Evolutionary conservation across 768 basidiomycete genomes (phyloP), one percentile per base, ranked within the genome.

Genomic region (Tulasnella sp.): DNA sequence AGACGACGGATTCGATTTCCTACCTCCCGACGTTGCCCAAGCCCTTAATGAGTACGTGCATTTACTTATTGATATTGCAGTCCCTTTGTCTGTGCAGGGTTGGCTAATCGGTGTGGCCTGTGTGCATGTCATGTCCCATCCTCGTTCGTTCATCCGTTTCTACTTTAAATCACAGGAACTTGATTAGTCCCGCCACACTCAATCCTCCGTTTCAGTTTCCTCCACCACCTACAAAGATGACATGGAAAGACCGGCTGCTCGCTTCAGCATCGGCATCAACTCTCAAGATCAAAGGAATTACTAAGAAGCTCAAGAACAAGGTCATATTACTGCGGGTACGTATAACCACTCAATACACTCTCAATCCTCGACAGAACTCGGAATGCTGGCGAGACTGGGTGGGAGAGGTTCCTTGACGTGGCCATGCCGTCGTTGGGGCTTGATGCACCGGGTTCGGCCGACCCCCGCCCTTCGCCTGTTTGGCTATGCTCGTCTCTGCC

Each of bases 271-370:
- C 69, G 29, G 69, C 69, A 22, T 70, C 69, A 17, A 70, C 69
- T 35, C 41, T 70, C 47, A 70, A 62, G 37, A 70, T 70, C 34
- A 44, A 40, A 22, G 69, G 69, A 6, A 52, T 70, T 6, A 36
- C 26, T 11, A 70, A 70, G 69, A 70, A 70, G 47, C 69, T 70
- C 32, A 42, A 52, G 34, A 70, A 70, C 52, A 70, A 70, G 69
- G 52, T 70, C 69, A 70, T 70, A 5, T 34, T 70, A 11, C 35
- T 70, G 16, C n/a, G 69, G 44, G 69, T 70, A 70, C n/a, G 69
- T 70, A 11, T 22, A 14, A 3, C 52, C 32, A 32, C 32, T 29
- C 26, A 59, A 59, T 22, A 29, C 19, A 26, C 11, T 59, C 52
- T 59, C 22, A 29, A 9, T 12, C 52, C 4, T 32, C 40, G 26